Base-by-base conservation (phyloP, 805 yeast species). In the Phaffomyces antillensis region DNA sequence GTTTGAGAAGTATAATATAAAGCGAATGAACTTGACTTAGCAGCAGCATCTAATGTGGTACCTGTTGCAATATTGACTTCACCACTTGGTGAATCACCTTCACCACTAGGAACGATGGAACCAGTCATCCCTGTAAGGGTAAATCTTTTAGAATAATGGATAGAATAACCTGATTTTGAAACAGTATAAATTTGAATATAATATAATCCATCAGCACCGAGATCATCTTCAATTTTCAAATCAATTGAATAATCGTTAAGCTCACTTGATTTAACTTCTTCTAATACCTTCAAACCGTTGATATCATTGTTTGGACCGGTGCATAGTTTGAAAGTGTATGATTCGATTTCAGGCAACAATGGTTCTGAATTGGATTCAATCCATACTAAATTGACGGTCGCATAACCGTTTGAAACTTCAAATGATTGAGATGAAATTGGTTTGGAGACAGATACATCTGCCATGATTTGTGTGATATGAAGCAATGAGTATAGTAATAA, bases 1-100 rank as follows among this genome's bases (percentile, higher is more conserved):
- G 91, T 82, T 69, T 91, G 98, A 53, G 58, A 53, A 4, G 88
- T 77, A 65, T 90, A 91, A 2, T 91, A 73, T 11, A 89, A 65
- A 3, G 79, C 53, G 59, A 82, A 83, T 4, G 87, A 80, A 13
- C 62, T 65, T 1, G 79, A 66, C n/a, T 67, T 67, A 3, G 64
- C 65, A 9, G 75, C 70, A 7, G 70, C 63, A 6, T 64, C 63
- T 8, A 51, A 10, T 4, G 53, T 44, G 3, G 72, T 72, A 10
- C 58, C 63, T 3, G 54, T 50, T 8, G 69, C 65, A 32, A 68
- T 48, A 41, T 56, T 46, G 4, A 61, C 53, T 52, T 73, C 69
- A 3, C 71, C 67, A 40, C 43, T 59, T 33, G 83, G 80, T 40
- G 72, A 67, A 25, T 24, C 72, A n/a, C 68, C 47, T 5, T 37